A percentile compares a stretch with the other conserved stretches of the same genome.
These are phyloP conservation scores for Yamadazyma aaseri DNA, from an alignment of 1,139 yeast genomes.

Conservation along the genomic window DNA sequence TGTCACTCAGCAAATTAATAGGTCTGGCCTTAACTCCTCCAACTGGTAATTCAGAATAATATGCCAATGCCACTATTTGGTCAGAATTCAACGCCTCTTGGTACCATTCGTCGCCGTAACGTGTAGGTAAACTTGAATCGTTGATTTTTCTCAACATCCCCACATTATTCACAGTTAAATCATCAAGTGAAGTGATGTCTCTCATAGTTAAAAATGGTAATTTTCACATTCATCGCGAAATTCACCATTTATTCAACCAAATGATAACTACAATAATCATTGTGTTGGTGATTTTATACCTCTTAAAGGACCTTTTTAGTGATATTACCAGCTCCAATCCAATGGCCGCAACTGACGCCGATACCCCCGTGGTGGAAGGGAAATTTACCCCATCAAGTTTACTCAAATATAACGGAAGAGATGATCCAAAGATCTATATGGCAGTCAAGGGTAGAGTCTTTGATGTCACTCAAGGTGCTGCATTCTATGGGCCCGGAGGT, in stretches of 20 bases:
- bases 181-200: constrained; percentile 51
- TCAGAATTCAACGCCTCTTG: constrained; percentile 33
- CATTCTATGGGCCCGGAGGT: constrained; percentile 95
- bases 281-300: constrained; percentile 21
- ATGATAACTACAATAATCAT: constrained; percentile 29
- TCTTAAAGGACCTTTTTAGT: constrained; percentile 22
- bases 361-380: constrained; percentile 71
- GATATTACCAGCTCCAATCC: constrained; percentile 17
- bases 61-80: constrained; percentile 46
- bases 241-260: not conserved
- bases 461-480: constrained; percentile 79
- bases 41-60: constrained; percentile 65
- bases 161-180: constrained; percentile 52
- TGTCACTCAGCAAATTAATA: constrained; percentile 28
- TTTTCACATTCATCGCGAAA: not conserved
- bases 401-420: constrained; percentile 75
- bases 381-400: constrained; percentile 76
- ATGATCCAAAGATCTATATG: constrained; percentile 73
- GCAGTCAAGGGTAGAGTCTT: constrained; percentile 84
- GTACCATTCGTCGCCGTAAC: constrained; percentile 47
- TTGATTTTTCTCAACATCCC: constrained; percentile 54
- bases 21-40: constrained; percentile 63
- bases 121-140: constrained; percentile 39
- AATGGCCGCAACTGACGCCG: constrained; percentile 14
- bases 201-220: constrained; percentile 14